Evolutionary conservation across 805 yeast species (phyloP).

Genomic region (Candida chilensis): DNA sequence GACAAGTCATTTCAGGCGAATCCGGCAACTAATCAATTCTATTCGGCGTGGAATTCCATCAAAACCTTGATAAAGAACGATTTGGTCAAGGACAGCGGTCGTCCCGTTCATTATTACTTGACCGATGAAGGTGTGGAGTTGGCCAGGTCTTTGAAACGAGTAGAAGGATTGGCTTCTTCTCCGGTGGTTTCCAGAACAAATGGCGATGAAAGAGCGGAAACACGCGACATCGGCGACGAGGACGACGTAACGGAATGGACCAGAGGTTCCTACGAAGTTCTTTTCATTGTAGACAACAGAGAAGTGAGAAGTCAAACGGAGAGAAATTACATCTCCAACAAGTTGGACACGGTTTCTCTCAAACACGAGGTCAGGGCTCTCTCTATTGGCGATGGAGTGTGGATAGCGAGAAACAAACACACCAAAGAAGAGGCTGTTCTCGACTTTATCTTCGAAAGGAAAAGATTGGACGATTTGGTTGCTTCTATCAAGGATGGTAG

Average conservation of each 20-base stretch:
- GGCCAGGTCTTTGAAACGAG: constrained; percentile 45
- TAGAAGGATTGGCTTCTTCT: constrained; percentile 22
- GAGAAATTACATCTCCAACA: constrained; percentile 57
- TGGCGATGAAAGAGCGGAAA: constrained; percentile 5
- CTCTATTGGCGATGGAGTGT: constrained; percentile 78
- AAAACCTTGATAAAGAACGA: constrained; percentile 55
- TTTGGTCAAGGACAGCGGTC: constrained; percentile 44
- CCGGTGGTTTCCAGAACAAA: constrained; percentile 3
- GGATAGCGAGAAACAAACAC: constrained; percentile 69
- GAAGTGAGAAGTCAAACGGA: constrained; percentile 66
- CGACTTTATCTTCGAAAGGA: constrained; percentile 83
- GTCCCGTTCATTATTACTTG: constrained; percentile 51
- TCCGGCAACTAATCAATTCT: constrained; percentile 51
- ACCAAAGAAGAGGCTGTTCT: constrained; percentile 59
- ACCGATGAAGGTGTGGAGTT: constrained; percentile 64
- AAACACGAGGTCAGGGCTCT: constrained; percentile 46
- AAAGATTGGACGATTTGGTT: constrained; percentile 80
- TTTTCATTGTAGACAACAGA: constrained; percentile 68
- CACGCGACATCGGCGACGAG: constrained; percentile 1
- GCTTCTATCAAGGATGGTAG: constrained; percentile 82
- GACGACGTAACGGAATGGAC: constrained; percentile 40
- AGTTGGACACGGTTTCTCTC: constrained; percentile 40
- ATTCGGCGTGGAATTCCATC: constrained; percentile 70
- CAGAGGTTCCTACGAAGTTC: constrained; percentile 46
- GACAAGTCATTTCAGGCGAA: constrained; percentile 50